These are phyloP conservation scores for Balamuthia mandrillaris DNA, from an alignment of 208 protist genomes.

Conservation along the genomic window DNA sequence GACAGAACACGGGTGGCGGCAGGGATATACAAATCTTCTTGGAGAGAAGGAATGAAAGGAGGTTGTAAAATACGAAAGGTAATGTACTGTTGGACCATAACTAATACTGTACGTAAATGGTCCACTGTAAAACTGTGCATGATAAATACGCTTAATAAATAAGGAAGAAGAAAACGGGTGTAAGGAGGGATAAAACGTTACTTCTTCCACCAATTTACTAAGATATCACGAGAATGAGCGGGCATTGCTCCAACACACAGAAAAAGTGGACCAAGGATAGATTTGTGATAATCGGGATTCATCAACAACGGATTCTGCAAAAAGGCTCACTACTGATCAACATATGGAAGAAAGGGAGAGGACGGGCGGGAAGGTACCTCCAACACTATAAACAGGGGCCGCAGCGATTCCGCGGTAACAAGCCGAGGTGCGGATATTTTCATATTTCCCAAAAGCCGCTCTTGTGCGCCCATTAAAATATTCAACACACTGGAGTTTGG, in stretches of 20 bases:
- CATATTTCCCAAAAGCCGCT: constrained; percentile 10
- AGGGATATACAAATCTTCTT: constrained; percentile 9
- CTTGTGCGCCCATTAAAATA: background rate
- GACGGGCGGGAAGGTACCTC: background rate
- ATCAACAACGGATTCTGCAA: constrained; percentile 27
- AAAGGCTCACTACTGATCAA: background rate
- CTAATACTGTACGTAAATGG: background rate
- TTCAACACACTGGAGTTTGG: no score
- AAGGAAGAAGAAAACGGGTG: background rate
- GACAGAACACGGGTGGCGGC: background rate
- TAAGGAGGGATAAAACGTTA: background rate
- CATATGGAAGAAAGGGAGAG: background rate
- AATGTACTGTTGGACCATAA: constrained; percentile 34
- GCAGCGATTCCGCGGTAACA: background rate
- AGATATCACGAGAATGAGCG: background rate
- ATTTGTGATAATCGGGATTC: constrained; percentile 28
- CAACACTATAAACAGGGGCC: background rate
- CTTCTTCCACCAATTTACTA: constrained; percentile 20
- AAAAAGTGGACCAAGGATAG: constrained; percentile 14
- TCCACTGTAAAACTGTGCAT: background rate
- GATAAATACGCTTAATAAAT: background rate
- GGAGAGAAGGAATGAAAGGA: background rate
- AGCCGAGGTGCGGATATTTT: background rate
- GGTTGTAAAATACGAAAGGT: constrained; percentile 2
- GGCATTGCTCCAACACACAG: background rate